These are phyloP conservation scores for Trichoderma sp. DNA, from an alignment of 2,329 filamentous ascomycete genomes.

Conservation along the genomic window DNA sequence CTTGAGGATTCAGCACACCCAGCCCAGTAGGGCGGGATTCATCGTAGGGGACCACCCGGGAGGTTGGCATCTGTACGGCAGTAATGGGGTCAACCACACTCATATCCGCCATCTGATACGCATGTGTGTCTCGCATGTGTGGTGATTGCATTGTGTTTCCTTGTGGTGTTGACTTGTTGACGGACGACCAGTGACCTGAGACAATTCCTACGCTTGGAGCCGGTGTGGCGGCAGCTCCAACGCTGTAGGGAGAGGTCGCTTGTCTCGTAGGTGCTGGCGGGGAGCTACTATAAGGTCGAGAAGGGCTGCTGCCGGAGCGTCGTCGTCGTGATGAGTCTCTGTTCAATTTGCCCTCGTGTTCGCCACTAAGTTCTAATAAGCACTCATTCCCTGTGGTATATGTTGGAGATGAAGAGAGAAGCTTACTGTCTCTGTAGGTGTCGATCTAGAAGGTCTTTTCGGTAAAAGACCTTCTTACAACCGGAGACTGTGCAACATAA, in stretches of 20 bases:
- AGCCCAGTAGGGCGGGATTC: conserved; percentile 29
- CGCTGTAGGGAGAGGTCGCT: conserved; percentile 22
- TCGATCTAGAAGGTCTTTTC: conserved; percentile 58
- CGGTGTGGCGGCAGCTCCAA: conserved; percentile 13
- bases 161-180: conserved; percentile 18
- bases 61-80: conserved; percentile 22
- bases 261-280: conserved; percentile 24
- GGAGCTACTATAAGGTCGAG: conserved; percentile 21
- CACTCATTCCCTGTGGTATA: background rate
- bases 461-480: conserved; percentile 58
- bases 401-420: background rate
- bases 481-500: conserved; percentile 51
- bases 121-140: conserved; percentile 23
- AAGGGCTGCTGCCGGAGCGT: conserved; percentile 24
- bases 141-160: conserved; percentile 21
- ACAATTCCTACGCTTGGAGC: conserved; percentile 22
- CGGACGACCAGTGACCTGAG: conserved; percentile 27
- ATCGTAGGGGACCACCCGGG: conserved; percentile 24
- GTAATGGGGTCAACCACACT: conserved; percentile 25
- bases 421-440: conserved; percentile 47
- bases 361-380: conserved; percentile 18
- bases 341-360: conserved; percentile 27
- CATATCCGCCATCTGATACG: conserved; percentile 25
- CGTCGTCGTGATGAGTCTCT: conserved; percentile 19
- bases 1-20: conserved; percentile 23